Evolutionary conservation across 768 basidiomycete species (phyloP), one percentile per base, ranked within the genome.

Genomic region (Scleroderma citrinum): DNA sequence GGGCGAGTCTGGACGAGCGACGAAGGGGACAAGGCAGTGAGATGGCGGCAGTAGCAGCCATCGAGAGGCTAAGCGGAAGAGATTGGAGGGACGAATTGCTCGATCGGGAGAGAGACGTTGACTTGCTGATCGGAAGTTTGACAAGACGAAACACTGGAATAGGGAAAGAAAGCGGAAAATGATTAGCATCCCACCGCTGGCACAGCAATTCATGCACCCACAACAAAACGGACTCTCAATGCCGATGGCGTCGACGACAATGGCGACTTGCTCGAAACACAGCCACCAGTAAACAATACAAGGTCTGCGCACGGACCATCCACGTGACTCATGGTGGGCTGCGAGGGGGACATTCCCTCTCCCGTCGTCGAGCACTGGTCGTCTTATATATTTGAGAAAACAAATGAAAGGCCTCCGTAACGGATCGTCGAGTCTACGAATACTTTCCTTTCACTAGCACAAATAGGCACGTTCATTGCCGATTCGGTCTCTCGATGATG

Each of bases 21-120:
- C 62, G 62, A 47, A 59, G 62, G 39, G 61, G 59, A 63, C 61
- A 63, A 49, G 62, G 49, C 45, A 63, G 55, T 31, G 52, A 59
- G 48, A 64, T 37, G 49, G 60, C 60, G 52, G 62, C 62, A 55
- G 26, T 29, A 8, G 60, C 58, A 62, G 60, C 58, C 62, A 63
- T 63, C n/a, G 55, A 54, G 26, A 31, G 32, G 41, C 44, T 7
- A 17, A 7, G 36, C n/a, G 36, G n/a, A 17, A 7, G 13, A 17
- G 13, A n/a, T 12, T n/a, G 13, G 13, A 37, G 36, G 36, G 7
- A 14, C 11, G 29, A 11, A 6, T 51, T 30, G 44, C 46, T 43
- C 50, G 50, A 51, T 47, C 50, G 50, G 46, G 41, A 44, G 23
- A 10, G 8, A 19, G 35, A 3, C 36, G 36, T 37, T n/a, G 14